phyloP scores from a whole-genome alignment of 192 early-diverging fungal genomes.

The Helicostylum pulchrum region DNA sequence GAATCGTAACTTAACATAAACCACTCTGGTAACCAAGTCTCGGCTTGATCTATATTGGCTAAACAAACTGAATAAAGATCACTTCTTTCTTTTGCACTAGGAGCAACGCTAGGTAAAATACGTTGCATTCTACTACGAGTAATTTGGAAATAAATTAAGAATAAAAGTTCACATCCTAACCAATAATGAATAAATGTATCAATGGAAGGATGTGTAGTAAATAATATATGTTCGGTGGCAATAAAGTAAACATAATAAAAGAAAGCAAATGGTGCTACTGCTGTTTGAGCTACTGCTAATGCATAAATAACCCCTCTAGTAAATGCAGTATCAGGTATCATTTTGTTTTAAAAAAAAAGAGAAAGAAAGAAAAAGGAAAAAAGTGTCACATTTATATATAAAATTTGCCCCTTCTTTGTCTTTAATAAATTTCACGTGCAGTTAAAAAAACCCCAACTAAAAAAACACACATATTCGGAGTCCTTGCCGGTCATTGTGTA shows the following conservation, averaged over 20 bases:
- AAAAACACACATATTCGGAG: too few species aligned
- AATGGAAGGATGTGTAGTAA: slow-evolving; percentile 2
- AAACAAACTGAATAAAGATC: slow-evolving; percentile 19
- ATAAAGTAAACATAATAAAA: slow-evolving; percentile 29
- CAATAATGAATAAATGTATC: slow-evolving; percentile 31
- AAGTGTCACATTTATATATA: too few species aligned
- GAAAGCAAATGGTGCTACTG: slow-evolving; percentile 27
- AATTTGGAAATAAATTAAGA: slow-evolving; percentile 31
- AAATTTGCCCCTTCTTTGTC: too few species aligned
- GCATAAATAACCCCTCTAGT: slow-evolving; percentile 19
- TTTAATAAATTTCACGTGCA: too few species aligned
- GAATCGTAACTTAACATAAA: slow-evolving; percentile 7
- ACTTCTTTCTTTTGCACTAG: slow-evolving; percentile 14
- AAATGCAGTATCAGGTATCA: slow-evolving; percentile 23
- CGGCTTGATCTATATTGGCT: slow-evolving; percentile 16
- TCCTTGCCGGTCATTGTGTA: too few species aligned
- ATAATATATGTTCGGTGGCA: slow-evolving; percentile 4
- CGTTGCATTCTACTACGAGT: slow-evolving; percentile 33
- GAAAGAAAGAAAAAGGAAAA: not conserved
- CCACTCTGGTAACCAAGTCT: slow-evolving; percentile 26
- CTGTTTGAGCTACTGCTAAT: slow-evolving; percentile 16
- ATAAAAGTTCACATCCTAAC: slow-evolving; percentile 29
- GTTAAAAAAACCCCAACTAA: too few species aligned
- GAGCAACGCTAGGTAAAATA: not conserved
- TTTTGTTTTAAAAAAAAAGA: not conserved